Evolutionary conservation across 2,329 filamentous ascomycete genomes (phyloP), one percentile per base, ranked within the genome.

Genomic region (Ophioceras dolichostomum): DNA sequence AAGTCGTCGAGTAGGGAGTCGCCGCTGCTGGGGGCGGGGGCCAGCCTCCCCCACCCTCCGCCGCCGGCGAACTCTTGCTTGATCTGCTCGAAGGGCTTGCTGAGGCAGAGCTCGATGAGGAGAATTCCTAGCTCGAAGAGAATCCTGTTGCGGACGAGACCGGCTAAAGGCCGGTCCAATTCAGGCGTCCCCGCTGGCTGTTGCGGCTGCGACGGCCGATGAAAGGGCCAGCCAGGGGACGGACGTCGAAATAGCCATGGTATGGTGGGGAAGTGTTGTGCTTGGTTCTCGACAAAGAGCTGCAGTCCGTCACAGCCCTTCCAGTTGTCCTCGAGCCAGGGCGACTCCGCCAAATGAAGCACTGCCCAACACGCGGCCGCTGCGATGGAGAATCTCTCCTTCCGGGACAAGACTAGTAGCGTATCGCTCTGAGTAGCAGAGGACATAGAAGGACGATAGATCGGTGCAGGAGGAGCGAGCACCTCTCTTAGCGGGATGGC

Each of bases 31-130:
- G n/a, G n/a, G n/a, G n/a, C n/a, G n/a, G n/a, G n/a, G n/a, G n/a
- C n/a, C n/a, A n/a, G n/a, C n/a, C n/a, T n/a, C n/a, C n/a, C n/a
- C n/a, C n/a, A n/a, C n/a, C n/a, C n/a, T n/a, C n/a, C n/a, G n/a
- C n/a, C n/a, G n/a, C n/a, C n/a, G n/a, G n/a, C n/a, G n/a, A n/a
- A n/a, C 16, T 41, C 28, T 16, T 21, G n/a, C 6, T 32, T 26
- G 10, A 38, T 18, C 18, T 36, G 30, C 12, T 36, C 36, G 19
- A 41, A 32, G 4, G 54, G 49, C 37, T 56, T 54, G 36, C 62
- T 62, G 9, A 72, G 55, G 7, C 60, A 60, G 13, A 72, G 53
- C 39, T 72, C 68, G 19, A 58, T 63, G 4, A 64, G 50, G 10
- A 70, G 47, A 3, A 38, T 29, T 4, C 31, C 39, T 8, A 41